Base-by-base conservation (phyloP, 2,329 filamentous ascomycete genomes). In the Phoma sp. region DNA sequence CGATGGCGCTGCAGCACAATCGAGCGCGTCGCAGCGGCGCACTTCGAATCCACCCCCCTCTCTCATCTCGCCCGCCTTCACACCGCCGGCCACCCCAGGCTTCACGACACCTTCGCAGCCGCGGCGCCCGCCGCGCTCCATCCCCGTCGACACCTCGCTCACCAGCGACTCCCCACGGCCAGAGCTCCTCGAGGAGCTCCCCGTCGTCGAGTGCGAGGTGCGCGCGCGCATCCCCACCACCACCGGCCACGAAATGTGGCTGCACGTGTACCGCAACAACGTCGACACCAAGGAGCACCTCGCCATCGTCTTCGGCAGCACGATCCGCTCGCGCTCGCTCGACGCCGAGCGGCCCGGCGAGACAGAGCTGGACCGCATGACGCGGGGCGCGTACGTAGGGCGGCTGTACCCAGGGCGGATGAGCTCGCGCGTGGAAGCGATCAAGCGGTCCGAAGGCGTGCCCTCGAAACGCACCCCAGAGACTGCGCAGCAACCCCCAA, bases 241-340 rank as follows among this genome's bases (percentile, higher is more conserved):
- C 2, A 86, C 84, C 0, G 93, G 93, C 3, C 90, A 92, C 9
- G 93, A 99, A 75, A 98, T 99, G 92, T 99, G 96, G 76, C 78
- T 99, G 46, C 93, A 99, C 71, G 81, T 98, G 0, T 99, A 99
- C 78, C 88, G 88, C 59, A 99, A 99, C 76, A 90, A 90, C 66
- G 86, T 91, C 6, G 95, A 99, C 75, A 90, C 88, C 61, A 99
- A 99, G 76, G 95, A 99, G 71, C 95, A 99, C 73, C 79, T 99
- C 46, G 95, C 95, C 14, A 98, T 99, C 69, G 95, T 99, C 0
- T 99, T 99, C 75, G 95, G 95, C 2, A 87, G 88, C 55, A 82
- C 87, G 42, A 97, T 98, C 62, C 84, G 95, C 42, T 85, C 73
- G 86, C 86, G 79, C 68, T 85, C 76, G 47, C 79, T 96, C 7